Evolutionary conservation across 1,284 basidiomycete genomes (phyloP), one percentile per base, ranked within the genome.

Genomic region (Microbotryum intermedium): DNA sequence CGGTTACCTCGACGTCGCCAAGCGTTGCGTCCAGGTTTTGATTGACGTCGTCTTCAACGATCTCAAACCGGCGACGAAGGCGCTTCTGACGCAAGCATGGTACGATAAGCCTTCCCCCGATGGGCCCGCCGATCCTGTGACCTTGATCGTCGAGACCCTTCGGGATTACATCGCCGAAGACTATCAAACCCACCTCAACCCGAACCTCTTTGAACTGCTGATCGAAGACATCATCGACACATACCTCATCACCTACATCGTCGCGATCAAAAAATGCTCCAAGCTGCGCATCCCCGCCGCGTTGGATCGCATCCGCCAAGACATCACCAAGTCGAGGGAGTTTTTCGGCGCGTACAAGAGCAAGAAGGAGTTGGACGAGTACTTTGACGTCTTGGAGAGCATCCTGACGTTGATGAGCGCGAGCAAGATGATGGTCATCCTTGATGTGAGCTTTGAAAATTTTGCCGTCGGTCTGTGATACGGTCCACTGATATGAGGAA

Each of bases 21-120:
- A 97, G 78, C 89, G 89, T 73, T 97, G 92, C 78, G 92, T 89
- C 18, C 89, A 94, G 70, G 86, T 88, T 1, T 81, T 98, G 55
- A 93, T 98, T 70, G 88, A 90, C 70, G 84, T 95, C 72, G 86
- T 98, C 67, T 93, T 97, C 79, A 89, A 94, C 74, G 95, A 98
- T 74, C 77, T 98, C 69, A 88, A 87, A 72, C 85, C 88, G 0
- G 94, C 89, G 10, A 86, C 86, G 43, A 92, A 90, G 74, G 81
- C 82, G 50, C 80, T 99, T 34, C 94, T 98, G 79, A 72, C 86
- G 67, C 80, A 82, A 1, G 71, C 81, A 1, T 98, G 92, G 92
- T 95, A 95, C 74, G 21, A 28, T 21, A 30, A 50, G 25, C 46
- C 16, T 16, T 5, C 11, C 8, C 29, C 30, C 18, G 67, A 73